Base-by-base conservation (phyloP, 306 rosid species). In the Glycine latifolia region DNA sequence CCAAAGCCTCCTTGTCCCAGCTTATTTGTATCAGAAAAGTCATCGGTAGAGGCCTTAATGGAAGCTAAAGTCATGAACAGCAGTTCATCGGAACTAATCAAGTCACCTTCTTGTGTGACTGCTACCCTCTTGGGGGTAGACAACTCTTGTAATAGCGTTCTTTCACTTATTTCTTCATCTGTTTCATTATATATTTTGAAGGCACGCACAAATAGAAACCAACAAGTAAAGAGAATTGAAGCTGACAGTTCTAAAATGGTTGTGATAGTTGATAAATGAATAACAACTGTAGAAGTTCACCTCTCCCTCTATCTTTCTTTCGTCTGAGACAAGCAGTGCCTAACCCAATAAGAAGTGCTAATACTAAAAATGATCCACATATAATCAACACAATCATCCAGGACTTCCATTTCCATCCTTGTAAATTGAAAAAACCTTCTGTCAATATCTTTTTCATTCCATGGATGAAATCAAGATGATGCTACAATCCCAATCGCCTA, bases 1-100 rank as follows among this genome's bases (percentile, higher is more conserved):
- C 86, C 86, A 62, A 83, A 83, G 14, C 86, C 86, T 82, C 91
- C 91, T 13, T 88, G 84, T 55, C 91, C 91, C 2, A 88, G 67
- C 80, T 85, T 88, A 79, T 85, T 88, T 80, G 59, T 72, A 48
- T 85, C 85, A 60, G 85, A 82, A 70, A 87, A 87, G 69, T 79
- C 75, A 63, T 71, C 4, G 3, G 90, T 87, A 49, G 84, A 79
- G 1, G 31, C 72, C 84, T 70, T 79, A 10, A 82, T 62, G 43
- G 43, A 26, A 13, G 77, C 67, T 63, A 87, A 75, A 69, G 72
- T 85, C 67, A 87, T 77, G 82, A 88, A 88, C 37, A 67, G 46
- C 71, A 88, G 50, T 33, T 85, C 88, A 52, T 89, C 91, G 47
- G 91, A 77, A 79, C 84, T 82, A 60, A 87, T 50, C 44, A 91